Conservation (phyloP, 2,329 filamentous ascomycete genomes). For the Dactylella cylindrospora region DNA sequence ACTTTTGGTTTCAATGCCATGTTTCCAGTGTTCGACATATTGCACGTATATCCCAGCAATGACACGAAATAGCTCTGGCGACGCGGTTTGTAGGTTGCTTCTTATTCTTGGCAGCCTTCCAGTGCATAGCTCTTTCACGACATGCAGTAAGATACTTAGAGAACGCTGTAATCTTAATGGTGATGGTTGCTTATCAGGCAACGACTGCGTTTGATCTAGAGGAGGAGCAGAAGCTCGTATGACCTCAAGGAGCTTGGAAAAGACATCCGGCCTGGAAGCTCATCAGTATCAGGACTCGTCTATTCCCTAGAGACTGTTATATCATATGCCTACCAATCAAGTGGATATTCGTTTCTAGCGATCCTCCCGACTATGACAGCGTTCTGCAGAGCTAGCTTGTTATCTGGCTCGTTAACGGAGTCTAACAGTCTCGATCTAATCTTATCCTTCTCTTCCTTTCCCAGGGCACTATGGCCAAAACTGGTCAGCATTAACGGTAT, state of each 20-base stretch:
- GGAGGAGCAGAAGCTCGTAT: slow-evolving; percentile 61
- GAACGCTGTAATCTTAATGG: slow-evolving; percentile 67
- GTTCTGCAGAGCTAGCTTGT: slow-evolving; percentile 79
- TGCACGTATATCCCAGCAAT: slow-evolving; percentile 75
- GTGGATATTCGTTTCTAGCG: slow-evolving; percentile 82
- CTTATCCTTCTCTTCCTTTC: slow-evolving; percentile 69
- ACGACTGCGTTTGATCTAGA: slow-evolving; percentile 51
- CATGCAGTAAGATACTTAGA: slow-evolving; percentile 75
- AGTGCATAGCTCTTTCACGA: slow-evolving; percentile 86
- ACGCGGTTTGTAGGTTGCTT: slow-evolving; percentile 72
- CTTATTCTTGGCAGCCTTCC: slow-evolving; percentile 74
- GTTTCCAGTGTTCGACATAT: slow-evolving; percentile 70
- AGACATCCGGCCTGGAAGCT: slow-evolving; percentile 56
- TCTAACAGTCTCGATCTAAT: slow-evolving; percentile 76
- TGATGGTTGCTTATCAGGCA: slow-evolving; percentile 56
- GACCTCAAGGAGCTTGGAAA: slow-evolving; percentile 64
- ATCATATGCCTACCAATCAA: slow-evolving; percentile 65
- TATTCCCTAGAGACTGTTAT: background rate
- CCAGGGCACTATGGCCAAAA: slow-evolving; percentile 57
- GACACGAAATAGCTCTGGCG: slow-evolving; percentile 80
- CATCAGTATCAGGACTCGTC: too few relatives aligned
- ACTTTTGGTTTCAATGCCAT: slow-evolving; percentile 61
- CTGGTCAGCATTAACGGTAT: background rate
- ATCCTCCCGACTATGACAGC: slow-evolving; percentile 85
- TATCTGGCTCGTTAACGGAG: slow-evolving; percentile 74